Percentiles rank a stretch among this genome's conserved stretches.
Conservation (phyloP, 352 stramenopile genomes). For the Pythium graminicola region DNA sequence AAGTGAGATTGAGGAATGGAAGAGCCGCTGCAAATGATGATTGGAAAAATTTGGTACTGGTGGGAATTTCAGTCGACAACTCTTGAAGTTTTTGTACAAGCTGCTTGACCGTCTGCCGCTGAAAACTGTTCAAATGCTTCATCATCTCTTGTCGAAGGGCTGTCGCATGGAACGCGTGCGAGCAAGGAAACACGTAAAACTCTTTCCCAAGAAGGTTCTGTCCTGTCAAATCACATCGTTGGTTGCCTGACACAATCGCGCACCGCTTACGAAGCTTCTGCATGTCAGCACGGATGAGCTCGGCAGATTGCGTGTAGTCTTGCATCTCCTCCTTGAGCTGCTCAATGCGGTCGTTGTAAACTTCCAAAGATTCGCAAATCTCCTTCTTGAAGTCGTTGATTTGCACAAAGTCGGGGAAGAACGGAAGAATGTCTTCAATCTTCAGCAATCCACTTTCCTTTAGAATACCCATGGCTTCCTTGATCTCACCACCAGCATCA, state of each 20-base stretch:
- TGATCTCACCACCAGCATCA: slow-evolving; percentile 78
- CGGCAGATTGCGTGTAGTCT: slow-evolving; percentile 87
- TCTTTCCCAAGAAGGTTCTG: slow-evolving; percentile 86
- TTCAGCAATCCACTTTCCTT: slow-evolving; percentile 85
- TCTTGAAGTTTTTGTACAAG: slow-evolving; percentile 85
- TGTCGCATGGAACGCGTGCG: slow-evolving; percentile 89
- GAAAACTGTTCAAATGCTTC: slow-evolving; percentile 84
- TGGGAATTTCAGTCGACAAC: slow-evolving; percentile 67
- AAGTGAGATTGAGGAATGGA: slow-evolving; percentile 59
- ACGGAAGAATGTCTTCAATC: slow-evolving; percentile 93
- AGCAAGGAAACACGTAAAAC: slow-evolving; percentile 94
- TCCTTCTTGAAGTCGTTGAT: slow-evolving; percentile 96
- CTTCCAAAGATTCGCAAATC: slow-evolving; percentile 89
- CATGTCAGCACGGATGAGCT: slow-evolving; percentile 88
- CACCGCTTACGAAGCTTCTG: slow-evolving; percentile 82
- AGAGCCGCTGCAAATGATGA: slow-evolving; percentile 42
- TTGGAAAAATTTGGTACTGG: slow-evolving; percentile 75
- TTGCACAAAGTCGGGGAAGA: slow-evolving; percentile 93
- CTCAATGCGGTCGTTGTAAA: slow-evolving; percentile 90
- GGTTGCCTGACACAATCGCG: slow-evolving; percentile 80
- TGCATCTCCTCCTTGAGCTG: slow-evolving; percentile 92
- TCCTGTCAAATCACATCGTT: slow-evolving; percentile 85
- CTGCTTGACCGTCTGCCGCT: slow-evolving; percentile 87
- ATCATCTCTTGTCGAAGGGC: slow-evolving; percentile 87
- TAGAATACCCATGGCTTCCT: slow-evolving; percentile 78